Evolutionary conservation across 192 early-diverging fungal species (phyloP).

Genomic region (Coemansia erecta): DNA sequence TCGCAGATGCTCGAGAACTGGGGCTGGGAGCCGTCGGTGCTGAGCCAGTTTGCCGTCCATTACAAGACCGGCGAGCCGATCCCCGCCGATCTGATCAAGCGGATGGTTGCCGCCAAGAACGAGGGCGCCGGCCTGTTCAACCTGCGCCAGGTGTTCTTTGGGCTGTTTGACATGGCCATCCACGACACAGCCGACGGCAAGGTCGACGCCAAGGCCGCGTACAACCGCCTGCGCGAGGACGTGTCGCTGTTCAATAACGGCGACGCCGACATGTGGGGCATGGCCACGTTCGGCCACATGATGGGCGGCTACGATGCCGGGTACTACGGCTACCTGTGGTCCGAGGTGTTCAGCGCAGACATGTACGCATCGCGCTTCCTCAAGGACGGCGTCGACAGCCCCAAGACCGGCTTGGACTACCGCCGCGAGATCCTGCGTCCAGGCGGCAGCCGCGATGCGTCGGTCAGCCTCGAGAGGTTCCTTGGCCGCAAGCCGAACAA

Average conservation of each 20-base stretch:
- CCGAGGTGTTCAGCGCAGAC: slow-evolving; percentile 77
- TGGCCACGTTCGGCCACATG: slow-evolving; percentile 64
- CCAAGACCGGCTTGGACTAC: slow-evolving; percentile 60
- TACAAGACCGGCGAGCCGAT: slow-evolving; percentile 69
- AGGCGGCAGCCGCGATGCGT: slow-evolving; percentile 71
- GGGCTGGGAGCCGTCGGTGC: slow-evolving; percentile 63
- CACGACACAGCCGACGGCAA: slow-evolving; percentile 60
- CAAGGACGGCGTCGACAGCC: slow-evolving; percentile 59
- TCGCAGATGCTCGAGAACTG: slow-evolving; percentile 91
- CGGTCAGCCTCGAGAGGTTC: slow-evolving; percentile 68
- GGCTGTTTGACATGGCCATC: slow-evolving; percentile 71
- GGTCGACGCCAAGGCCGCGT: slow-evolving; percentile 43
- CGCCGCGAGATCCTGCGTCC: slow-evolving; percentile 65
- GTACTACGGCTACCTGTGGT: slow-evolving; percentile 80
- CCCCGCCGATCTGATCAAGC: slow-evolving; percentile 67
- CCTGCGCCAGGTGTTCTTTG: slow-evolving; percentile 77
- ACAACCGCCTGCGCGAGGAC: slow-evolving; percentile 46
- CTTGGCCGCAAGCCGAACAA: slow-evolving; percentile 78
- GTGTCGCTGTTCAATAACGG: slow-evolving; percentile 44
- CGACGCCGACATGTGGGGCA: slow-evolving; percentile 52
- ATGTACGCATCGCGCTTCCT: slow-evolving; percentile 74
- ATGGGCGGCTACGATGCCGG: slow-evolving; percentile 73
- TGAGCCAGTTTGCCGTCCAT: slow-evolving; percentile 63
- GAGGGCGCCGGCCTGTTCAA: slow-evolving; percentile 71
- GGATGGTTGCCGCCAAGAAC: slow-evolving; percentile 70